Evolutionary conservation across 345 rosid species (phyloP).

Genomic region (Zanthoxylum bungeanum): DNA sequence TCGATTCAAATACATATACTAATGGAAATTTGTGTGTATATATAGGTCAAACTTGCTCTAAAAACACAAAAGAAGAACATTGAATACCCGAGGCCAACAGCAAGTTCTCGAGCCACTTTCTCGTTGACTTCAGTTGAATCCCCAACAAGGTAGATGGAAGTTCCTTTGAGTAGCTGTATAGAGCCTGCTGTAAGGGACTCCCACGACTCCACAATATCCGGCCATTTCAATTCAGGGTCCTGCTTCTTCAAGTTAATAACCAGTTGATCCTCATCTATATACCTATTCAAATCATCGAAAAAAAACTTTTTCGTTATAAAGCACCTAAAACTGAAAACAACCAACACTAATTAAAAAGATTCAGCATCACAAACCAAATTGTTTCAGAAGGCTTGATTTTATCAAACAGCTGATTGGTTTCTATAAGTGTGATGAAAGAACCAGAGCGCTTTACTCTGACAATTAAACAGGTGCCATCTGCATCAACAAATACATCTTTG

Average conservation of each 20-base stretch:
- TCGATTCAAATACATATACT: background rate
- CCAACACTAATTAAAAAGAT: background rate
- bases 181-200: slow-evolving; percentile 77
- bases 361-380: slow-evolving; percentile 55
- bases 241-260: slow-evolving; percentile 86
- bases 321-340: background rate
- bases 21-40: background rate
- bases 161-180: slow-evolving; percentile 76
- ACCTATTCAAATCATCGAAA: slow-evolving; percentile 41
- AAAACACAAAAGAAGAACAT: background rate
- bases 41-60: background rate
- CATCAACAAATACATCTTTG: slow-evolving; percentile 73
- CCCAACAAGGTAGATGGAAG: slow-evolving; percentile 73
- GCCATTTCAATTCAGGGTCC: slow-evolving; percentile 82
- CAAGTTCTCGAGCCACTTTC: slow-evolving; percentile 73
- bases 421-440: slow-evolving; percentile 45
- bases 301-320: background rate
- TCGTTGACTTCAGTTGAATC: slow-evolving; percentile 74
- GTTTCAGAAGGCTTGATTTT: slow-evolving; percentile 76
- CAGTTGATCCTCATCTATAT: slow-evolving; percentile 71
- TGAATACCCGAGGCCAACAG: slow-evolving; percentile 76
- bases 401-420: slow-evolving; percentile 66
- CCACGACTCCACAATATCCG: slow-evolving; percentile 87
- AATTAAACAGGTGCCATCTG: slow-evolving; percentile 54
- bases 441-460: slow-evolving; percentile 53